Evolutionary conservation across 176 grass and related monocot species (phyloP).

Genomic region (Bothriochloa decipiens): DNA sequence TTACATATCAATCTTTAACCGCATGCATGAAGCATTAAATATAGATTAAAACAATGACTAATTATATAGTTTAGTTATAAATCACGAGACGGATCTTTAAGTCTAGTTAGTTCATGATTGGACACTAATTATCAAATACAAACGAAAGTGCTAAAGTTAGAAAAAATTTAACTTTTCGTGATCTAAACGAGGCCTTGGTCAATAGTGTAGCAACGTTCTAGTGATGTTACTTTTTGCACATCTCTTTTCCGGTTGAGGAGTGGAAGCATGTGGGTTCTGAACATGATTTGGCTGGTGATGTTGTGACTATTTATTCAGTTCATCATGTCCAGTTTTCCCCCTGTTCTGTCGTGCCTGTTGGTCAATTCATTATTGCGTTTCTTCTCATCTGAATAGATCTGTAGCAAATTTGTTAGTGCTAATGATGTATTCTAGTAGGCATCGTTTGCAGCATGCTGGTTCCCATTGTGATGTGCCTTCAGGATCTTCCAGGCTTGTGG

Average conservation of each 20-base stretch:
- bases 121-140: no score
- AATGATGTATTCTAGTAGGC: neutral
- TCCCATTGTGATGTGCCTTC: neutral
- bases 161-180: no score
- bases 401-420: neutral
- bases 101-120: no score
- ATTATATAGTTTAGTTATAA: no score
- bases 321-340: neutral
- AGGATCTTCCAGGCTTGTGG: neutral
- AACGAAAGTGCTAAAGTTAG: no score
- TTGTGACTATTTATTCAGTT: neutral
- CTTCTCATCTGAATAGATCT: neutral
- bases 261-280: neutral
- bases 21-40: no score
- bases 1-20: no score
- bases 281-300: conserved; percentile 11
- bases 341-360: neutral
- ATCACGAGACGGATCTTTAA: no score
- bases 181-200: no score
- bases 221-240: neutral
- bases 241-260: neutral
- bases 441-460: neutral
- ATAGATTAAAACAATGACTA: no score
- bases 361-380: neutral
- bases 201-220: neutral